These are phyloP conservation scores for Raddia distichophylla DNA, from an alignment of 176 grass and related monocot species.

Conservation along the genomic window DNA sequence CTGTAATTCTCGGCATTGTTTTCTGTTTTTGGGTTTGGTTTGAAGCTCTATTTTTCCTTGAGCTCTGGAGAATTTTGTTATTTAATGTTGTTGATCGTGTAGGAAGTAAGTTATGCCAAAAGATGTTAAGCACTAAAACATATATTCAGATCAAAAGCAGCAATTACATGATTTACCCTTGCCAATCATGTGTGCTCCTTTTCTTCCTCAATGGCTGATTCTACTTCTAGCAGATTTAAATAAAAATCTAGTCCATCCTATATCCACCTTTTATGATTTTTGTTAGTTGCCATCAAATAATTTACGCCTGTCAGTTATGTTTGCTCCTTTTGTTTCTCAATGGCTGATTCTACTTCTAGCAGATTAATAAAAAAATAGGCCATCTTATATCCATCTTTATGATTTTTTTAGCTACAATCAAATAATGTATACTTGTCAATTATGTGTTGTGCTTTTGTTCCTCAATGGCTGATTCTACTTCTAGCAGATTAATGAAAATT, in stretches of 20 bases:
- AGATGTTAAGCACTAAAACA: background rate
- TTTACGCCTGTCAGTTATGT: background rate
- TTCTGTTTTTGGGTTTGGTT: constrained; percentile 41
- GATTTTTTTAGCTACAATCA: background rate
- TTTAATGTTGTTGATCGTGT: constrained; percentile 27
- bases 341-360: background rate
- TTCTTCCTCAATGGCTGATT: background rate
- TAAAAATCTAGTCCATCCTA: background rate
- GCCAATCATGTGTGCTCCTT: background rate
- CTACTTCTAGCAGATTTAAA: background rate
- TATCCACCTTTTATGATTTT: background rate
- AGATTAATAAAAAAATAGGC: background rate
- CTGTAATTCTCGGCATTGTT: background rate
- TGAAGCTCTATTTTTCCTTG: constrained; percentile 23
- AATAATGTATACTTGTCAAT: background rate
- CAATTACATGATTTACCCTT: background rate
- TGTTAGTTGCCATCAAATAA: background rate
- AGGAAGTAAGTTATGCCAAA: constrained; percentile 19
- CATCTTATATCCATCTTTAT: background rate
- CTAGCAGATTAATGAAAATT: background rate
- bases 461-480: background rate
- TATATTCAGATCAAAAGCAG: background rate
- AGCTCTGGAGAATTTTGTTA: constrained; percentile 16
- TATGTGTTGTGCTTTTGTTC: background rate
- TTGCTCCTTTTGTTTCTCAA: background rate